These are phyloP conservation scores for Pulveroboletus sp. DNA, from an alignment of 1,284 basidiomycete species.

Conservation along the genomic window DNA sequence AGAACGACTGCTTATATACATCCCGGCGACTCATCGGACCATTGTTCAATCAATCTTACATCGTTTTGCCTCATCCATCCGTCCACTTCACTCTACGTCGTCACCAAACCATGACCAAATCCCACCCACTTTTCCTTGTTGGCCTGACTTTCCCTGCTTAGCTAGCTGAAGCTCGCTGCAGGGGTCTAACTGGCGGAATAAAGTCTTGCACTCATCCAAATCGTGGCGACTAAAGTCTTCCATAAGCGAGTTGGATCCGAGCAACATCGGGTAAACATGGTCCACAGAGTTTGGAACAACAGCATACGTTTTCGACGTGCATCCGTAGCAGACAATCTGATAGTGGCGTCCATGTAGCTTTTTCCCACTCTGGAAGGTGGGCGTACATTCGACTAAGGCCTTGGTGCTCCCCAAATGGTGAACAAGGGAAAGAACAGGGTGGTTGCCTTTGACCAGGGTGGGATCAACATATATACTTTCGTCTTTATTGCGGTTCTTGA, in stretches of 20 bases:
- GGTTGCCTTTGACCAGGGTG: not conserved
- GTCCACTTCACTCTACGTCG: too few relatives aligned
- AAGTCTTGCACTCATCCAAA: not conserved
- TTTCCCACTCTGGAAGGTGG: not conserved
- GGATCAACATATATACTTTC: not conserved
- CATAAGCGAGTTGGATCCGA: not conserved
- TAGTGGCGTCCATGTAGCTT: not conserved
- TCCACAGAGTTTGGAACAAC: not conserved
- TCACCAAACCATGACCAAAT: too few relatives aligned
- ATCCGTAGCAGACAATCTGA: not conserved
- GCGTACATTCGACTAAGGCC: not conserved
- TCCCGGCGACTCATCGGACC: too few relatives aligned
- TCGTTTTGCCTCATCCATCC: too few relatives aligned
- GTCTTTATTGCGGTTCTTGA: not conserved
- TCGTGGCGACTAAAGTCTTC: not conserved
- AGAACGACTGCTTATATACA: too few relatives aligned
- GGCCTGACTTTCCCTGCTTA: too few relatives aligned
- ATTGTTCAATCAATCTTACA: too few relatives aligned
- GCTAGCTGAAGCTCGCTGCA: not conserved
- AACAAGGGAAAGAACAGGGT: not conserved
- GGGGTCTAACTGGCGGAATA: not conserved
- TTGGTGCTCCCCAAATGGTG: not conserved
- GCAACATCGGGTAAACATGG: not conserved
- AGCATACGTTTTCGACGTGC: not conserved
- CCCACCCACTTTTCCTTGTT: too few relatives aligned